Evolutionary conservation across 1,284 basidiomycete genomes (phyloP), one percentile per base, ranked within the genome.

Genomic region (Macrocystidia cucumis): DNA sequence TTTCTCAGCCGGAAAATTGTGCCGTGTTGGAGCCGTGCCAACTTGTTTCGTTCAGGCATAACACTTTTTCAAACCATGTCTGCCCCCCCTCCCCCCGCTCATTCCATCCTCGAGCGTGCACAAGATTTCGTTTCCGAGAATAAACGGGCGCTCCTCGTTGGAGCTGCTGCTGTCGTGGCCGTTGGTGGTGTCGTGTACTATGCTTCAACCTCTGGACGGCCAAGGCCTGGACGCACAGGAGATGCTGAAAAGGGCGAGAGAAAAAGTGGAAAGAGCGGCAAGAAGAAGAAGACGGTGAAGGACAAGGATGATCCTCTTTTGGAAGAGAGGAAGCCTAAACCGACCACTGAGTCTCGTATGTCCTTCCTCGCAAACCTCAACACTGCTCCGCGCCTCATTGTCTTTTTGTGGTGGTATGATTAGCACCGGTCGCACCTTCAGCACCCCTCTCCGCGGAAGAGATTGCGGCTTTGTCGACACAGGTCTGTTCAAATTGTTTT

Each of bases 131-230:
- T 90, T 44, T 66, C 74, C 0, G 80, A 86, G 48, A 74, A 91
- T 63, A 86, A 75, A 62, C 76, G 77, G 45, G 74, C 72, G 5
- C 58, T 91, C 21, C 51, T 87, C 34, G 60, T 86, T 41, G 76
- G 78, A 3, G 70, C 78, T 0, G 80, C 78, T 1, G 82, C 80
- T 0, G 81, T 79, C 23, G 77, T 78, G 32, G 63, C 84, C 43
- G 88, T 80, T 30, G 79, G 77, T 25, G 84, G 82, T 34, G 87
- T 83, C 32, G 81, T 76, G 31, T 91, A 90, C 59, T 87, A 85
- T 54, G 72, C 75, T 18, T 73, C 79, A 9, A 69, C 74, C 32
- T 73, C 76, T 23, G 48, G 59, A 28, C 41, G 52, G 51, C n/a
- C n/a, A n/a, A n/a, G n/a, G n/a, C 46, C 57, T 44, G 41, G 44